Evolutionary conservation across 2,329 filamentous ascomycete species (phyloP).

Genomic region (Thielaviopsis populi): DNA sequence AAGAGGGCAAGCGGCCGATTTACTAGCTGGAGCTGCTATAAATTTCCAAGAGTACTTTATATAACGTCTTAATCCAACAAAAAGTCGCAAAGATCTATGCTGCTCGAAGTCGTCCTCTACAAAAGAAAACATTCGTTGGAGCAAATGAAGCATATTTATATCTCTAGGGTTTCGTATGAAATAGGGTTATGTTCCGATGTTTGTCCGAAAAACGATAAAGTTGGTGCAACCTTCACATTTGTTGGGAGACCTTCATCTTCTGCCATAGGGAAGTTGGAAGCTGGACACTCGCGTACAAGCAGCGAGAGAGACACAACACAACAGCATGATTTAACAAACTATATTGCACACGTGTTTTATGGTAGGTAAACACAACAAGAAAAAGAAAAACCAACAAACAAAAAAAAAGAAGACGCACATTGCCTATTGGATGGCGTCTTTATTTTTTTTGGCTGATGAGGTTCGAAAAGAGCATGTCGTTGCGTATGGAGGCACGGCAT

Average conservation of each 20-base stretch:
- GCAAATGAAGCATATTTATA: too few species aligned
- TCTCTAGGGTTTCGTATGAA: background rate
- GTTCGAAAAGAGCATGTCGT: background rate
- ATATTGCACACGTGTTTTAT: slow-evolving; percentile 28
- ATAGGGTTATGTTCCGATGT: background rate
- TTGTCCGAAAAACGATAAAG: background rate
- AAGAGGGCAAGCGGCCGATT: slow-evolving; percentile 28
- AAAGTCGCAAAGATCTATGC: background rate
- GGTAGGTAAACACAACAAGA: slow-evolving; percentile 32
- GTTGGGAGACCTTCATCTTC: too few species aligned
- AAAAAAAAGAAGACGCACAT: slow-evolving; percentile 19
- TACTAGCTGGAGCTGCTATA: slow-evolving; percentile 23
- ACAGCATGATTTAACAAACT: slow-evolving; percentile 5
- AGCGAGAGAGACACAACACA: background rate
- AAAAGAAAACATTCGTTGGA: background rate
- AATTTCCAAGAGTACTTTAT: slow-evolving; percentile 11
- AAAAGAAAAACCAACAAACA: slow-evolving; percentile 31
- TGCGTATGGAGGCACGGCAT: background rate
- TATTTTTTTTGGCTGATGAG: background rate
- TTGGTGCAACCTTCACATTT: too few species aligned
- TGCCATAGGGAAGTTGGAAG: too few species aligned
- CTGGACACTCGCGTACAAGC: background rate
- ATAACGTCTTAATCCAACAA: slow-evolving; percentile 7
- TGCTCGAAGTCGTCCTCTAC: too few species aligned
- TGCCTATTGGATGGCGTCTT: background rate